Evolutionary conservation across 2,329 filamentous ascomycete species (phyloP), one percentile per base, ranked within the genome.

Genomic region (Xylariaceae sp.): DNA sequence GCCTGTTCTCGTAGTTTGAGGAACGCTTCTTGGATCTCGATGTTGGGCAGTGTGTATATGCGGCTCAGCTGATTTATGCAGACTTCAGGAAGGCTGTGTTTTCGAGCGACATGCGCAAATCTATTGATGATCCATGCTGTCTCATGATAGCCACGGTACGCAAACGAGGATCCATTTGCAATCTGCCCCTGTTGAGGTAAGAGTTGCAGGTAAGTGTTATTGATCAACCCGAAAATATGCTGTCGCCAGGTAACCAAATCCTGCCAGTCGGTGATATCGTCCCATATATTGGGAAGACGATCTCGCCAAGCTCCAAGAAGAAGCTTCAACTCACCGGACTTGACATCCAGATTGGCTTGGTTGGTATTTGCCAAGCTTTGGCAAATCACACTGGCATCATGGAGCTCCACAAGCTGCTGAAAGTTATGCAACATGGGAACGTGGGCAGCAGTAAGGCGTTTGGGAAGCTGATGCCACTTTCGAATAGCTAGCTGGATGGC

Each of bases 91-190:
- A 99, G 84, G 63, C 89, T 92, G 71, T 99, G 94, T 76, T 99
- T 99, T 53, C 94, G 86, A 45, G 94, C 94, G 40, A 99, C 94
- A 68, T 99, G 94, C 1, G 94, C 95, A 67, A 99, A 99, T 16
- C 94, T 83, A 71, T 99, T 99, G 72, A 99, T 99, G 63, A 99
- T 99, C 94, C 94, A 99, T 2, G 94, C 94, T 12, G 94, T 99
- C 74, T 99, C 94, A 66, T 99, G 94, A 68, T 96, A 99, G 22
- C 94, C 94, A 42, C 94, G 85, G 69, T 99, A 99, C 0, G 94
- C 94, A 70, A 94, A 97, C 0, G 92, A 96, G 45, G 92, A 92
- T 53, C 90, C 91, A 51, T 88, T 89, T 1, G 91, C 84, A 63
- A 90, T 94, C 68, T 88, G 86, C 21, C 87, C 85, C 65, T 89